A percentile compares a stretch with the other conserved stretches of the same genome.
Evolutionary conservation across 2,329 filamentous ascomycete genomes (phyloP).

Genomic region (Colletotrichum siamense): DNA sequence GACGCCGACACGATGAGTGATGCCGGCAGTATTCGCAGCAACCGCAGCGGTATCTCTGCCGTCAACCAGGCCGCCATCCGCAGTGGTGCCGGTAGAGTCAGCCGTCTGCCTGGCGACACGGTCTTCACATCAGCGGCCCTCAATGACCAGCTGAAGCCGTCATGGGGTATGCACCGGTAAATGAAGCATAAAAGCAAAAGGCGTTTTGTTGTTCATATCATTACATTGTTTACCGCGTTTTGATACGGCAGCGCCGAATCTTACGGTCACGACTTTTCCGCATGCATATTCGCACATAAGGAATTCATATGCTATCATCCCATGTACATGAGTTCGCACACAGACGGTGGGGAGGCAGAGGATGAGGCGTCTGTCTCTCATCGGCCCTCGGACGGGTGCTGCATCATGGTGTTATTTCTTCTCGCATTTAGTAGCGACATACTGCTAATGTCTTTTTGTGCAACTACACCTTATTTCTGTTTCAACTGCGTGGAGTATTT

Average conservation of each 20-base stretch:
- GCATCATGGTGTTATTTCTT: constrained; percentile 18
- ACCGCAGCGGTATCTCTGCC: constrained; percentile 78
- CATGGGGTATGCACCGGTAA: constrained; percentile 60
- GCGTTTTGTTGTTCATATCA: constrained; percentile 20
- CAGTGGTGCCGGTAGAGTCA: constrained; percentile 84
- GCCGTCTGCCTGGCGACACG: constrained; percentile 79
- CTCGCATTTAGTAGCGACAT: constrained; percentile 22
- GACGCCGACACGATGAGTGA: constrained; percentile 67
- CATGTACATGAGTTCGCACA: constrained; percentile 16
- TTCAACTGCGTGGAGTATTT: constrained; percentile 22
- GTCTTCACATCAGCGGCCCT: constrained; percentile 80
- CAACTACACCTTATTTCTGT: constrained; percentile 5
- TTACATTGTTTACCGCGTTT: constrained; percentile 14
- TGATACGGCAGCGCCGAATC: constrained; percentile 23
- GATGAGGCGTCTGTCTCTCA: not conserved
- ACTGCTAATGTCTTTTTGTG: constrained; percentile 23
- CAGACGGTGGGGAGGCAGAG: not conserved
- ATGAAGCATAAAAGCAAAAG: not conserved
- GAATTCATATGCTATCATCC: not conserved
- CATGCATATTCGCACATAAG: constrained; percentile 9
- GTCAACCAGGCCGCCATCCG: constrained; percentile 75
- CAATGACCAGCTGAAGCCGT: constrained; percentile 63
- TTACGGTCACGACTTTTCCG: constrained; percentile 16
- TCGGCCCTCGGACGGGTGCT: not conserved
- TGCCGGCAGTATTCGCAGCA: constrained; percentile 69